Conservation (phyloP, 1,139 yeast species). For the Geotrichum aggregatum region DNA sequence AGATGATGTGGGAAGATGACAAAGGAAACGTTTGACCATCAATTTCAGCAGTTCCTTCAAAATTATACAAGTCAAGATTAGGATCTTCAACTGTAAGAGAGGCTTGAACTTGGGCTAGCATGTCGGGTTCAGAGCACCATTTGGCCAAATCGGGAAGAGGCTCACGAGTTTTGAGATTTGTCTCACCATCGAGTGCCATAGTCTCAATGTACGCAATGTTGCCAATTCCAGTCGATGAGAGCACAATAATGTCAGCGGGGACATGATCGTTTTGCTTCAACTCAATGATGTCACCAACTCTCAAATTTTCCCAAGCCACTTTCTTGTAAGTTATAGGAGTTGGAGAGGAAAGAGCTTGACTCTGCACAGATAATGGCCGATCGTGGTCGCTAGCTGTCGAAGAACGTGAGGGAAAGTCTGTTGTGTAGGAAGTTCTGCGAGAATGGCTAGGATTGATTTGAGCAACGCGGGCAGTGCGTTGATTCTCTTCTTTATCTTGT, state of each 20-base stretch:
- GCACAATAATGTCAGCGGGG: constrained; percentile 79
- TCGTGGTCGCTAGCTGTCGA: constrained; percentile 10
- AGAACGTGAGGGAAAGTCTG: constrained; percentile 7
- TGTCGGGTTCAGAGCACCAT: constrained; percentile 47
- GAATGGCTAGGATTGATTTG: constrained; percentile 9
- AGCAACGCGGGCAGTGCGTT: constrained; percentile 49
- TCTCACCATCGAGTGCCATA: constrained; percentile 97
- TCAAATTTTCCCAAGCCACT: constrained; percentile 64
- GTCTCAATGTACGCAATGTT: constrained; percentile 86
- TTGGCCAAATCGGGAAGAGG: constrained; percentile 63
- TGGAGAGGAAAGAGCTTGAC: constrained; percentile 11
- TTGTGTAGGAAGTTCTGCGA: not conserved
- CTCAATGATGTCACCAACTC: constrained; percentile 78
- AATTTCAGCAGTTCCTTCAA: constrained; percentile 64
- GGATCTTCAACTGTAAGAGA: constrained; percentile 76
- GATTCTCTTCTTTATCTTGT: constrained; percentile 81
- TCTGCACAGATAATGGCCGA: constrained; percentile 23
- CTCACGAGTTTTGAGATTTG: constrained; percentile 70
- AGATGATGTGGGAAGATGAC: constrained; percentile 74
- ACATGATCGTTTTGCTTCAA: constrained; percentile 81
- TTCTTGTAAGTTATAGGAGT: constrained; percentile 37
- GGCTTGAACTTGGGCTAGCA: constrained; percentile 50
- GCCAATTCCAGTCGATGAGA: constrained; percentile 62
- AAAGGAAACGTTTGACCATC: constrained; percentile 50
- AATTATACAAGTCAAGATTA: constrained; percentile 82